Base-by-base conservation (phyloP, 352 stramenopile species). In the Pythium guiyangense region DNA sequence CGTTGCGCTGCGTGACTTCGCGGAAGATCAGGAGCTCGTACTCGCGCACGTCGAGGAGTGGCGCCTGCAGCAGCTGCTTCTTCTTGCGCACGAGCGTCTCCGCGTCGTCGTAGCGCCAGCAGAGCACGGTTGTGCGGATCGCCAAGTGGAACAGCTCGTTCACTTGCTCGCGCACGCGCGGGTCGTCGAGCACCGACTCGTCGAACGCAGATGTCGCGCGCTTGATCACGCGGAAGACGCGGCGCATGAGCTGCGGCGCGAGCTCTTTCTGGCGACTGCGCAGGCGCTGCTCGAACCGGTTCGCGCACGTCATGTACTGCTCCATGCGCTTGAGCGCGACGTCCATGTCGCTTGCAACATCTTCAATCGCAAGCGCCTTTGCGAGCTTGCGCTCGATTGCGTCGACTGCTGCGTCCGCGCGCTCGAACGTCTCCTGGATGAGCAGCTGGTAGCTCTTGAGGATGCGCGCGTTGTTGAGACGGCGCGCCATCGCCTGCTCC, bases 21-120 rank as follows among this genome's bases (percentile, higher is more conserved):
- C 77, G 67, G 58, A 90, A 89, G 49, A 92, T 84, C 42, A 90
- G 63, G 40, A 82, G 64, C 40, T 90, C 82, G 43, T 88, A 90
- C 54, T 90, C 79, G 25, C 66, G 57, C 29, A 55, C 57, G 27
- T 67, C 50, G 34, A 88, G 55, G 31, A 66, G 48, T 4, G 55
- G 49, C 1, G 20, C 20, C 2, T 49, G 60, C 11, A 89, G 54
- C 55, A 81, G 59, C n/a, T 60, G 60, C 51, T 79, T 79, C 64
- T 88, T 79, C 56, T 77, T 72, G 10, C 66, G 69, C 57, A 86
- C 61, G 12, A 91, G 59, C 45, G 65, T 64, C 22, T 74, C 59
- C 3, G 78, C 68, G 51, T 92, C 82, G 3, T 88, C 64, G 52
- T 71, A 65, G 31, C 79, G 69, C 77, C 77, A 90, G 64, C 84